Percentiles rank a stretch among this genome's conserved stretches.
Conservation (phyloP, 352 stramenopile genomes). For the Pythium grandisporangium region DNA sequence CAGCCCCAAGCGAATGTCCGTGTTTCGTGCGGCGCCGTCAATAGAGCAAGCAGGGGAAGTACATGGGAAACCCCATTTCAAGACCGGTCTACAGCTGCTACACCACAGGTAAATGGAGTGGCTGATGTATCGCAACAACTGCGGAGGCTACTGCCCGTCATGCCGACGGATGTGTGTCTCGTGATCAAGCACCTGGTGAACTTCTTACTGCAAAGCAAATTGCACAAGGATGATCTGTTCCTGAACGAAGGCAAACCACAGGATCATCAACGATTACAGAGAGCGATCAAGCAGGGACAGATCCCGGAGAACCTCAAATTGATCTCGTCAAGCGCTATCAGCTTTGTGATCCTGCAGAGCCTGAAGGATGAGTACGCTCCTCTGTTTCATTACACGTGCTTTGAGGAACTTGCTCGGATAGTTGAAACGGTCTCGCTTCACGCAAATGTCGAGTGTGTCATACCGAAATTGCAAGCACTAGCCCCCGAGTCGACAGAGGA, state of each 20-base stretch:
- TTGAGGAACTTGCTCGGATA: neutral
- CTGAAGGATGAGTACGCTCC: constrained; percentile 12
- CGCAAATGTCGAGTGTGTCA: too few relatives aligned
- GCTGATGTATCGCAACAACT: too few relatives aligned
- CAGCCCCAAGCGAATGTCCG: too few relatives aligned
- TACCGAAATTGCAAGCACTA: too few relatives aligned
- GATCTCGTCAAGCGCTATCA: constrained; percentile 21
- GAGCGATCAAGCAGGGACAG: constrained; percentile 11
- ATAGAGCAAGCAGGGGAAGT: too few relatives aligned
- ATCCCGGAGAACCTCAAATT: constrained; percentile 13
- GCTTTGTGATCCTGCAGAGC: constrained; percentile 11
- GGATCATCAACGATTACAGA: constrained; percentile 12
- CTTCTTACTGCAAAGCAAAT: constrained; percentile 21
- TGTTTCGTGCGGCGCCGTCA: too few relatives aligned
- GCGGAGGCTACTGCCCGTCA: constrained; percentile 4
- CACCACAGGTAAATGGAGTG: too few relatives aligned
- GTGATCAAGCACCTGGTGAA: constrained; percentile 19
- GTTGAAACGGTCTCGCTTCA: neutral
- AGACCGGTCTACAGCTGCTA: too few relatives aligned
- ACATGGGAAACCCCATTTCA: too few relatives aligned
- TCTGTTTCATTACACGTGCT: constrained; percentile 12
- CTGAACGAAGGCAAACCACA: constrained; percentile 10
- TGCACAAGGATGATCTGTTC: constrained; percentile 29
- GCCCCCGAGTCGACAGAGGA: constrained; percentile 7
- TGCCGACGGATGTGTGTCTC: constrained; percentile 15